Evolutionary conservation across 1,284 basidiomycete species (phyloP), one percentile per base, ranked within the genome.

Genomic region (Waitea zeae): DNA sequence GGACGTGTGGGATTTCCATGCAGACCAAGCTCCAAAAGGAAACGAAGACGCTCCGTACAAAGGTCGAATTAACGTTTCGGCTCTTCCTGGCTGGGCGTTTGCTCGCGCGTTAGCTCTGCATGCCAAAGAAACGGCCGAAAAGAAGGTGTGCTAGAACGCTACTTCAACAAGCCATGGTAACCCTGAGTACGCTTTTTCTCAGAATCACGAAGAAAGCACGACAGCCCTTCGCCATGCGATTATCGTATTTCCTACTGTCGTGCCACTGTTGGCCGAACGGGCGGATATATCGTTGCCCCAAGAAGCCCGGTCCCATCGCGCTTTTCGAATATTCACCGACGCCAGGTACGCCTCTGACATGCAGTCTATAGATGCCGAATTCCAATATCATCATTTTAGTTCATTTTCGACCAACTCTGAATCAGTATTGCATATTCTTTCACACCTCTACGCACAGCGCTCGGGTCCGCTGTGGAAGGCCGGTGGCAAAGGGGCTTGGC

Each of bases 401-500:
- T 42, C 37, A 31, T 40, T 42, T 17, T 39, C 40, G n/a, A 39
- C 33, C 13, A 46, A 49, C 14, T 49, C 65, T 6, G 56, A 63
- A 20, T 58, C 67, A 1, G 52, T 63, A 7, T 52, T 75, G 2
- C 67, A 81, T 41, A 67, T 92, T 9, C 65, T 93, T 7, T 79
- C 83, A 0, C 82, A 88, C 48, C 68, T 93, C 20, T 95, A 95
- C 50, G 82, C 67, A 1, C 70, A 78, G 31, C 77, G 84, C 5
- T 79, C 82, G 0, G 61, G 58, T 12, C 54, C 74, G 0, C 51
- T 92, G 5, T 95, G 88, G 88, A 93, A 90, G 57, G 17, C 17
- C 13, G 7, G 56, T 76, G 0, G 47, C 53, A 1, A 57, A n/a
- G 50, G 67, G 0, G 46, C 62, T 0, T 95, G 89, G 87, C 73